Percentiles rank a stretch among this genome's conserved stretches.
These are phyloP conservation scores for Tothia fuscella DNA, from an alignment of 2,329 filamentous ascomycete genomes.

Conservation along the genomic window DNA sequence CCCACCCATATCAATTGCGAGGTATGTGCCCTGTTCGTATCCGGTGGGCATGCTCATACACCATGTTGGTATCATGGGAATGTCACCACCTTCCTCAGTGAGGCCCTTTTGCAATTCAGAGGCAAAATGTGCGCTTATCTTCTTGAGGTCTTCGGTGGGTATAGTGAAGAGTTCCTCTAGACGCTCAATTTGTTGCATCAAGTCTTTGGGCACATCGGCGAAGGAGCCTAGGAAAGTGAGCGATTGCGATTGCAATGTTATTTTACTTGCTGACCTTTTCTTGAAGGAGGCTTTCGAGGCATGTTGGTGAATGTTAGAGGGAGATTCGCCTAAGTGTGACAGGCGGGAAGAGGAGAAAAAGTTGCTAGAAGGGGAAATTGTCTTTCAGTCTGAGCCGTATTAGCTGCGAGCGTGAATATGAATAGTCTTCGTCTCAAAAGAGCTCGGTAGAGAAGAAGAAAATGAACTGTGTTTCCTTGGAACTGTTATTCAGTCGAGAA, in stretches of 20 bases:
- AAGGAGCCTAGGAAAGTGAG: conserved; percentile 2
- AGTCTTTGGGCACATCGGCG: conserved; percentile 8
- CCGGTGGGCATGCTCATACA: conserved; percentile 85
- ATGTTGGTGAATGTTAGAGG: too few relatives aligned
- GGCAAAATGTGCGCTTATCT: conserved; percentile 82
- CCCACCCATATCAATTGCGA: conserved; percentile 91
- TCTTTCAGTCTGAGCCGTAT: too few relatives aligned
- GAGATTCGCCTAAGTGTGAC: too few relatives aligned
- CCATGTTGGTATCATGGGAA: conserved; percentile 98
- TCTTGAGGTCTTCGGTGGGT: conserved; percentile 66
- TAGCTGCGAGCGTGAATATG: too few relatives aligned
- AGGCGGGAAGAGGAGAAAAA: too few relatives aligned
- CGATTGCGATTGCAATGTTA: not conserved
- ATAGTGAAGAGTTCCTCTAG: conserved; percentile 80
- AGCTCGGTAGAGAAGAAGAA: too few relatives aligned
- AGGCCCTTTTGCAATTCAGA: conserved; percentile 80
- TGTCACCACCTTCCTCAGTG: conserved; percentile 77
- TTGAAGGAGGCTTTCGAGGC: conserved; percentile 8
- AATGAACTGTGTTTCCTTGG: too few relatives aligned
- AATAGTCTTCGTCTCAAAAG: too few relatives aligned
- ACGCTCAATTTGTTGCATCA: conserved; percentile 54
- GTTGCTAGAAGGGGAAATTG: too few relatives aligned
- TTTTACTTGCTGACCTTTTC: conserved; percentile 1
- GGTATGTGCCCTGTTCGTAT: conserved; percentile 72
- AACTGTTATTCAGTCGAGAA: too few relatives aligned